Evolutionary conservation across 495 filamentous ascomycete species (phyloP).

Genomic region (Delitschia confertaspora): DNA sequence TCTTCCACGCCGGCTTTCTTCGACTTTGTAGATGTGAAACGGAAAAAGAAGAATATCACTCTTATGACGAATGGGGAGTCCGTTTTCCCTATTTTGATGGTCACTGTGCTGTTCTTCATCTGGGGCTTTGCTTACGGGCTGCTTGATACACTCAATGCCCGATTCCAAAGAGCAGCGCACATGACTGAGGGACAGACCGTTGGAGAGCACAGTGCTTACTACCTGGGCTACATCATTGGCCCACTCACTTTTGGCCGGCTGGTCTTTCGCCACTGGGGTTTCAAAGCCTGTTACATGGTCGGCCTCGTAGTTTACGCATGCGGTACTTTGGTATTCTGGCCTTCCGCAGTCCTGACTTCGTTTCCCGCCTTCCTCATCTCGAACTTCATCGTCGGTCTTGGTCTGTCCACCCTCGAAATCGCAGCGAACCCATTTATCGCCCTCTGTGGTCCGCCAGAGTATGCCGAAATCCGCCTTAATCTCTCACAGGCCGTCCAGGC

Average conservation of each 20-base stretch:
- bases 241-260: slow-evolving; percentile 51
- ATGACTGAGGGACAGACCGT: slow-evolving; percentile 39
- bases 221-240: slow-evolving; percentile 50
- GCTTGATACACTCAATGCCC: slow-evolving; percentile 35
- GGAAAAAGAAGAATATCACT: slow-evolving; percentile 61
- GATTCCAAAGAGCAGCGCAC: slow-evolving; percentile 33
- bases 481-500: slow-evolving; percentile 63
- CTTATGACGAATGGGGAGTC: slow-evolving; percentile 34
- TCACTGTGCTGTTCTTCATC: slow-evolving; percentile 39
- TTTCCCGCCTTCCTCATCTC: slow-evolving; percentile 57
- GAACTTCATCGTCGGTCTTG: slow-evolving; percentile 59
- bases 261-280: slow-evolving; percentile 55
- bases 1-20: slow-evolving; percentile 53
- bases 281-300: slow-evolving; percentile 57
- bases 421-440: slow-evolving; percentile 60
- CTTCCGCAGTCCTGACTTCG: slow-evolving; percentile 57
- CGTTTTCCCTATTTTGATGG: slow-evolving; percentile 35
- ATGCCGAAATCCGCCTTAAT: slow-evolving; percentile 57
- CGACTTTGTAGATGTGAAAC: slow-evolving; percentile 77
- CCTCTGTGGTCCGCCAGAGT: slow-evolving; percentile 57
- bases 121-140: slow-evolving; percentile 41
- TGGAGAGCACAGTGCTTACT: slow-evolving; percentile 58
- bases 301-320: slow-evolving; percentile 56
- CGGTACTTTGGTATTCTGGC: slow-evolving; percentile 64
- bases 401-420: slow-evolving; percentile 55